A percentile compares a stretch with the other conserved stretches of the same genome.
Evolutionary conservation across 768 basidiomycete species (phyloP).

Genomic region (Astraeus odoratus): DNA sequence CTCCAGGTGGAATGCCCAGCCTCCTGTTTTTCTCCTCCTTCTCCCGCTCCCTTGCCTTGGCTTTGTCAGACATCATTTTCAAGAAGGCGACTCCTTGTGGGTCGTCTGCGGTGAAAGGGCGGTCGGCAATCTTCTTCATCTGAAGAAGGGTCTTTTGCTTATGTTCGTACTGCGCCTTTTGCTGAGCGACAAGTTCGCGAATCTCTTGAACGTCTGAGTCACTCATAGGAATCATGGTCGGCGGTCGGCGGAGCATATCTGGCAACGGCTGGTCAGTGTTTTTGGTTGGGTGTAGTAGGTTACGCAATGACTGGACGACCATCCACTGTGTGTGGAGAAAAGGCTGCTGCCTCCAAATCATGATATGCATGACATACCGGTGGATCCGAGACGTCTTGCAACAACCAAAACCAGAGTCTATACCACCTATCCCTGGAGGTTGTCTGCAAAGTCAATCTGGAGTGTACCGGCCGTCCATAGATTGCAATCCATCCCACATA

Average conservation of each 20-base stretch:
- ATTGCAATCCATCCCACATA: no score
- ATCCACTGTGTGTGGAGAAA: no score
- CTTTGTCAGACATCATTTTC: constrained; percentile 15
- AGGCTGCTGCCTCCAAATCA: no score
- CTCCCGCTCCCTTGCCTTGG: constrained; percentile 15
- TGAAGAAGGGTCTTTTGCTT: constrained; percentile 37
- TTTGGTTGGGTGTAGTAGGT: neutral
- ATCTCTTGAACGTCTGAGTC: constrained; percentile 77
- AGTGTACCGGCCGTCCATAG: no score
- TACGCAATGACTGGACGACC: no score
- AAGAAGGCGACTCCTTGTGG: constrained; percentile 9
- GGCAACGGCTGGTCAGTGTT: neutral
- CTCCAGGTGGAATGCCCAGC: constrained; percentile 22
- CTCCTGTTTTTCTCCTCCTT: constrained; percentile 21
- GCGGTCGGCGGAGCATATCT: constrained; percentile 67
- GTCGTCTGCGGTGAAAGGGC: constrained; percentile 6
- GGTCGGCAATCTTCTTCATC: constrained; percentile 41
- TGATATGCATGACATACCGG: no score
- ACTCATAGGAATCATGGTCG: constrained; percentile 70
- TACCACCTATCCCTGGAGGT: no score
- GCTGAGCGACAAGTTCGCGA: constrained; percentile 49
- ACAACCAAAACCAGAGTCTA: no score
- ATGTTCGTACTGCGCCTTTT: constrained; percentile 35
- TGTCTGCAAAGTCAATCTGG: no score
- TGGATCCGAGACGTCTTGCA: no score